phyloP scores from a whole-genome alignment of 495 filamentous ascomycete species.

The Daldinia vernicosa region DNA sequence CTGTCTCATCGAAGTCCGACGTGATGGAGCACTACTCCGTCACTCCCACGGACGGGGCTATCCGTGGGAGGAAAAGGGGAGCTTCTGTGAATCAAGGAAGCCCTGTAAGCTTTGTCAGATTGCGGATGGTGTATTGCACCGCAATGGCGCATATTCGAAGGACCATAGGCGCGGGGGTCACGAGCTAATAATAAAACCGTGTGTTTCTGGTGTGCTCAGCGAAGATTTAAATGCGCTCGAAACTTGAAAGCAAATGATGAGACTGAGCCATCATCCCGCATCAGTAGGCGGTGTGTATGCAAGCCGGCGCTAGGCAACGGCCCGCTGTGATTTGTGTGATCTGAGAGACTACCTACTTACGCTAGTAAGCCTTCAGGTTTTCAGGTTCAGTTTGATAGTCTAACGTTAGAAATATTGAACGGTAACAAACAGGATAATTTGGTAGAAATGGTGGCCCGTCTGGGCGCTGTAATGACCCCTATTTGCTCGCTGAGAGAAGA shows the following conservation, averaged over 20 bases:
- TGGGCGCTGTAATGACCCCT: slow-evolving; percentile 28
- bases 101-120: slow-evolving; percentile 42
- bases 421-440: slow-evolving; percentile 38
- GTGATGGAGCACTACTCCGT: slow-evolving; percentile 22
- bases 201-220: slow-evolving; percentile 2
- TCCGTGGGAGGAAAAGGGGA: slow-evolving; percentile 4
- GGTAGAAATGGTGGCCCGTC: slow-evolving; percentile 32
- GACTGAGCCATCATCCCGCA: slow-evolving; percentile 19
- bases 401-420: slow-evolving; percentile 29
- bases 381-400: slow-evolving; percentile 23
- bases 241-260: slow-evolving; percentile 10
- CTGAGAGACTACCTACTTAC: slow-evolving; percentile 12
- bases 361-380: slow-evolving; percentile 40
- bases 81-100: slow-evolving; percentile 15
- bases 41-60: background rate
- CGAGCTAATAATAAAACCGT: slow-evolving; percentile 18
- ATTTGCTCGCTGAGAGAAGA: slow-evolving; percentile 9
- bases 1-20: slow-evolving; percentile 35
- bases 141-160: slow-evolving; percentile 5
- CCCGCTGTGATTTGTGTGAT: slow-evolving; percentile 25
- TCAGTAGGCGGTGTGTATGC: slow-evolving; percentile 16
- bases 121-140: slow-evolving; percentile 18
- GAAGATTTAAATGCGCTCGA: background rate
- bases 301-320: slow-evolving; percentile 27
- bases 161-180: slow-evolving; percentile 9